Evolutionary conservation across 2,329 filamentous ascomycete species (phyloP), one percentile per base, ranked within the genome.

Genomic region (Colletotrichum graminicola): DNA sequence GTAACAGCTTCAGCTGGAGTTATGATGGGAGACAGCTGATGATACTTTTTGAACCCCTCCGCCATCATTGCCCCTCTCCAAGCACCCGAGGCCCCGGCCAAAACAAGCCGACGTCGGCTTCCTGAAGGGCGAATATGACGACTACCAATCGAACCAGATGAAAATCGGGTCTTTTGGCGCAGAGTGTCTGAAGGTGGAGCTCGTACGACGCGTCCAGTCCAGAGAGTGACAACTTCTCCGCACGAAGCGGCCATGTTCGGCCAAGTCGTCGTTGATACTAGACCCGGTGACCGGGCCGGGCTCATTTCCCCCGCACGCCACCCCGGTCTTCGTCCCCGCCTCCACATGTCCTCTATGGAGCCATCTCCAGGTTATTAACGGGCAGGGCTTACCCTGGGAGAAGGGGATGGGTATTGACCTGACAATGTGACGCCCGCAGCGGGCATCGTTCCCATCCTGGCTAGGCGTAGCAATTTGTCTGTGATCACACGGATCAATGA

Each of bases 261-360:
- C 56, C 41, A 43, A 55, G 49, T n/a, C 29, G 47, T 55, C 65
- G 14, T 18, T 3, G 23, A 29, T 26, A 18, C 34, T 52, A 59
- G 61, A 45, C 64, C 55, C 56, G 64, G 52, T 62, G 41, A n/a
- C 68, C 68, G 68, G 68, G n/a, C 68, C 68, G 51, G 68, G n/a
- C 64, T 61, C 21, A 21, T 60, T 29, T 57, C 57, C 68, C 68
- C 68, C 68, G 57, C 68, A 71, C 64, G 29, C 6, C 49, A 62
- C 64, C 68, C 68, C 64, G 63, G 68, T 59, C 45, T 8, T 29
- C 18, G n/a, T 34, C 57, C 43, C 57, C 57, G 57, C 68, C 68
- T 67, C 63, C 67, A 36, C 67, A 67, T 29, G 18, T 51, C 45
- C 45, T 51, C 49, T n/a, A n/a, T n/a, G n/a, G n/a, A n/a, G n/a